Percentiles rank a stretch among this genome's conserved stretches.
These are phyloP conservation scores for Nakazawaea wyomingensis DNA, from an alignment of 805 yeast species.

Conservation along the genomic window DNA sequence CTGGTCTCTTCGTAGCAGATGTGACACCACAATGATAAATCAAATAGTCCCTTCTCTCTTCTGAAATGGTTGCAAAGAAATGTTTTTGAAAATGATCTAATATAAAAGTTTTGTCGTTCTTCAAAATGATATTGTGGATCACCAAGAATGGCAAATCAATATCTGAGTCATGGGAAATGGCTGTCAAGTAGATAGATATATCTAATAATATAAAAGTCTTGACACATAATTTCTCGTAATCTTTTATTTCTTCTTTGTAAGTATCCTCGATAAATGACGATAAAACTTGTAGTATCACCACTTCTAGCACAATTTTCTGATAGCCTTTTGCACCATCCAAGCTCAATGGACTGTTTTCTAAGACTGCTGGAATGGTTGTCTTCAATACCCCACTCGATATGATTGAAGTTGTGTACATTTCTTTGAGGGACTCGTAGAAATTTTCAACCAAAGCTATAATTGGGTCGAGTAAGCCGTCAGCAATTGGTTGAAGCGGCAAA, in stretches of 20 bases:
- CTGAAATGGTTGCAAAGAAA: constrained; percentile 1
- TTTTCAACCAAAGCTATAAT: neutral
- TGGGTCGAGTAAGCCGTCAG: neutral
- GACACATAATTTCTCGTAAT: neutral
- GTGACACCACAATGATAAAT: constrained; percentile 7
- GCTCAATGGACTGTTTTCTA: neutral
- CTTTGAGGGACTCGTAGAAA: neutral
- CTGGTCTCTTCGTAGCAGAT: constrained; percentile 9
- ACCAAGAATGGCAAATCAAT: constrained; percentile 12
- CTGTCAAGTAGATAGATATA: constrained; percentile 4
- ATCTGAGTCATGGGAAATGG: constrained; percentile 1
- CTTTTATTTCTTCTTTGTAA: neutral
- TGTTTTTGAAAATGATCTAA: neutral
- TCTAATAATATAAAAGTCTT: constrained; percentile 6
- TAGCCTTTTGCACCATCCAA: neutral
- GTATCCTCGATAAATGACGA: neutral
- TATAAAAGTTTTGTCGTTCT: neutral
- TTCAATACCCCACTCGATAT: neutral
- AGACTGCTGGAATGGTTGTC: neutral
- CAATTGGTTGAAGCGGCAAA: neutral
- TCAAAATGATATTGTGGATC: constrained; percentile 6
- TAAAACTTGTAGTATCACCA: constrained; percentile 5
- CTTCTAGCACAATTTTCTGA: constrained; percentile 11
- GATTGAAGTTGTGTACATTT: neutral
- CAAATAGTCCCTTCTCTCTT: constrained; percentile 1